A percentile compares a stretch with the other conserved stretches of the same genome.
These are phyloP conservation scores for Aspergillus texensis DNA, from an alignment of 2,329 filamentous ascomycete species.

Conservation along the genomic window DNA sequence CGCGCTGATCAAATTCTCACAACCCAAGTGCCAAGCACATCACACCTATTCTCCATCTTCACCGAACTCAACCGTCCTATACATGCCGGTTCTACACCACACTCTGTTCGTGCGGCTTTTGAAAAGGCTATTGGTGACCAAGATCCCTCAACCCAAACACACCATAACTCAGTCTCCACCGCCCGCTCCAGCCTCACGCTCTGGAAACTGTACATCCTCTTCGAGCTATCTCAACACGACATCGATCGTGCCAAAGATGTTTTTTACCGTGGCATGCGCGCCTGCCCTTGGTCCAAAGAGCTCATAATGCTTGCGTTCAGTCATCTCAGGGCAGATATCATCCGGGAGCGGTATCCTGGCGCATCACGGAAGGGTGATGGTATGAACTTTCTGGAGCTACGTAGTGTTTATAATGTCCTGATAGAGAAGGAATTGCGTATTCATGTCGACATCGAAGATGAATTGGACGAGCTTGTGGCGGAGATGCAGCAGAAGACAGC, in stretches of 20 bases:
- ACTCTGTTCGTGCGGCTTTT: conserved; percentile 59
- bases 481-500: conserved; percentile 18
- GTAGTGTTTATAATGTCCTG: conserved; percentile 58
- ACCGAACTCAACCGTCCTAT: conserved; percentile 54
- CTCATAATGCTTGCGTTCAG: conserved; percentile 61
- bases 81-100: conserved; percentile 50
- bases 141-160: conserved; percentile 1
- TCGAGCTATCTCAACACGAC: conserved; percentile 47
- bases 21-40: conserved; percentile 42
- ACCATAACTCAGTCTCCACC: conserved; percentile 15
- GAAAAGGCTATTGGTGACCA: conserved; percentile 52
- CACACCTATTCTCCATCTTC: conserved; percentile 59
- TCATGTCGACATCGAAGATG: conserved; percentile 56
- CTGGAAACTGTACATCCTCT: conserved; percentile 58
- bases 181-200: conserved; percentile 46
- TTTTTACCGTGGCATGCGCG: conserved; percentile 58
- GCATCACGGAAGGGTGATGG: conserved; percentile 18
- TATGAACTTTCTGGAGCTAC: conserved; percentile 53
- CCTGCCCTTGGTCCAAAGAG: conserved; percentile 66
- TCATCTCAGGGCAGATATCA: conserved; percentile 35
- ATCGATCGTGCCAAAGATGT: conserved; percentile 51
- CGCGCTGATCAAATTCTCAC: conserved; percentile 14
- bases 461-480: conserved; percentile 37
- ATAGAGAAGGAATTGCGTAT: conserved; percentile 64
- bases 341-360: conserved; percentile 2